These are phyloP conservation scores for Mycena polygramma DNA, from an alignment of 768 basidiomycete genomes.

Conservation along the genomic window DNA sequence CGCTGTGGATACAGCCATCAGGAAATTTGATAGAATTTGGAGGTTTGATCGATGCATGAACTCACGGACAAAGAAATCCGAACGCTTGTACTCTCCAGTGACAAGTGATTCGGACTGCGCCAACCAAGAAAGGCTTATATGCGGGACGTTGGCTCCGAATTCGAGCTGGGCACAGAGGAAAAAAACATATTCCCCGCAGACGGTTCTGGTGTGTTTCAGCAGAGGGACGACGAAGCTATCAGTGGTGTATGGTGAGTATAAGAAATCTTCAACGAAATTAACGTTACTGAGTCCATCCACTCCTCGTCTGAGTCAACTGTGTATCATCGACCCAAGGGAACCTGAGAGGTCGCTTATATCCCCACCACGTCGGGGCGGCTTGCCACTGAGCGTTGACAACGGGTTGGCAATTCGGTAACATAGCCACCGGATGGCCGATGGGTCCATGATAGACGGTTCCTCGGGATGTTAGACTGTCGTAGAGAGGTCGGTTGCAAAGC, in stretches of 20 bases:
- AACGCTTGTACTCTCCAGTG: neutral
- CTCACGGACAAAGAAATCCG: neutral
- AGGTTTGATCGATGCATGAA: neutral
- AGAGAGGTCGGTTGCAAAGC: no score
- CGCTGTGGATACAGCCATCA: neutral
- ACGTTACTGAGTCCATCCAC: no score
- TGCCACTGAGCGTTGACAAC: no score
- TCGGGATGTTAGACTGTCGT: no score
- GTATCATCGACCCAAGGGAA: no score
- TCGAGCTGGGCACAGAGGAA: neutral
- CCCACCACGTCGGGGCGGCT: no score
- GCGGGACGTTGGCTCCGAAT: neutral
- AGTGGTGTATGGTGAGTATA: no score
- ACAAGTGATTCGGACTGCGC: neutral
- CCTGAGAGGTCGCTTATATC: no score
- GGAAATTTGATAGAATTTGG: neutral
- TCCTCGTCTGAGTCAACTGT: no score
- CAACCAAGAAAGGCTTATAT: neutral
- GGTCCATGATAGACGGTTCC: no score
- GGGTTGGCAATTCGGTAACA: no score
- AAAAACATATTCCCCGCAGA: neutral
- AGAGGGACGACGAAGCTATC: neutral
- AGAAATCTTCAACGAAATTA: neutral
- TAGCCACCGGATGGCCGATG: no score
- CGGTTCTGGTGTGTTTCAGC: neutral